Base-by-base conservation (phyloP, 1,139 yeast genomes). In the Lodderomyces beijingensis region DNA sequence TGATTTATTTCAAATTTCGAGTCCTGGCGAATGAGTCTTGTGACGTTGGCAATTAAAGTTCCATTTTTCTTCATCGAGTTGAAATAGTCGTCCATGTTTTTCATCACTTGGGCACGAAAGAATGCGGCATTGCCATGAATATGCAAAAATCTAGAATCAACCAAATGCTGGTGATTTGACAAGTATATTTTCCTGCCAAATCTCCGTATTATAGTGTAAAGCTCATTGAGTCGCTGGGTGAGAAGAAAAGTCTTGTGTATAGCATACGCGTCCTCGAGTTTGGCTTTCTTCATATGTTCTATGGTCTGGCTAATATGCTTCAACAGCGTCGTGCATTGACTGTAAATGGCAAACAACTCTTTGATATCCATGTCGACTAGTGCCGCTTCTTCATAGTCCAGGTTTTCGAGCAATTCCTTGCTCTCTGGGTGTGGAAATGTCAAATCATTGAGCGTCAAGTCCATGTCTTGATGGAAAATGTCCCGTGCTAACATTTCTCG, bases 51-150 rank as follows among this genome's bases (percentile, higher is more conserved):
- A 24, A 76, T 55, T 16, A 77, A 48, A 12, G 72, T 61, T 9
- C 77, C 77, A 44, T 74, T 77, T 41, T 70, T 75, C 43, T 62
- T 74, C 10, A 73, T 51, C 4, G 62, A 54, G 36, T 65, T 65
- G 49, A 75, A 72, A 27, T 58, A 51, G 4, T 65, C 70, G 22
- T 70, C 72, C 41, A 72, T 53, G 12, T 54, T 53, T 10, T 50
- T 55, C 27, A 76, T 45, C 2, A 62, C 37, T 27, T 40, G 50
- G 29, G 38, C 42, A 36, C 51, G 62, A 45, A 53, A 67, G 36
- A 46, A 60, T 10, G 34, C 35, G 4, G 49, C 39, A 31, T 58
- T 59, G 27, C 49, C 51, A 18, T 60, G 44, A 27, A 55, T 58
- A 23, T 47, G 45, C 11, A 57, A 39, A 26, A 68, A 55, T 38